Conservation (phyloP, 352 stramenopile genomes). For the Pythium utonaiense region DNA sequence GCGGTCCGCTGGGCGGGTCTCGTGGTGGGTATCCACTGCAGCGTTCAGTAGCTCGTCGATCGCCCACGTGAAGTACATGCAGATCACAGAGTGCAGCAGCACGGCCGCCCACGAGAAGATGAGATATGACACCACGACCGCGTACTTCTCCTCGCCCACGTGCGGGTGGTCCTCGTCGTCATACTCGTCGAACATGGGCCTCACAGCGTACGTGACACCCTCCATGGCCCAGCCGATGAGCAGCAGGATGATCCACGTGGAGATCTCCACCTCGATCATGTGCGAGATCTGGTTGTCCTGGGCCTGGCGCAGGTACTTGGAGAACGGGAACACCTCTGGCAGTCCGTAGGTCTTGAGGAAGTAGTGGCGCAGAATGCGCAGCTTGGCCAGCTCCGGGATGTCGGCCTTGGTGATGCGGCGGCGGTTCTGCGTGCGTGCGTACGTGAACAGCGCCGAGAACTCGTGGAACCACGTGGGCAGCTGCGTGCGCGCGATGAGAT, state of each 20-base stretch:
- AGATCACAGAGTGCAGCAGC: constrained; percentile 18
- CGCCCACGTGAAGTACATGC: constrained; percentile 23
- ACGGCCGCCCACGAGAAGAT: constrained; percentile 21
- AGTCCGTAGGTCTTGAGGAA: constrained; percentile 23
- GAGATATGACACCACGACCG: constrained; percentile 18
- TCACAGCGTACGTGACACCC: constrained; percentile 5
- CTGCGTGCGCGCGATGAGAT: constrained; percentile 1
- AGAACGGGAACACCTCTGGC: constrained; percentile 41
- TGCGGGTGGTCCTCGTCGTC: not conserved
- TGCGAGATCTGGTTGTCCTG: constrained; percentile 78
- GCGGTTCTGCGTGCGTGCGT: not conserved
- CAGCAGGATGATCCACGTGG: constrained; percentile 39
- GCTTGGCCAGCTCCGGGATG: constrained; percentile 14
- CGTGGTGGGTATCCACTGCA: constrained; percentile 3
- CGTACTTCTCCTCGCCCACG: constrained; percentile 5
- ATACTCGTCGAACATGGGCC: constrained; percentile 1
- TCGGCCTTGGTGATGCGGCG: constrained; percentile 6
- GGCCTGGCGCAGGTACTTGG: constrained; percentile 69
- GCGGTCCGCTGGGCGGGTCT: not conserved
- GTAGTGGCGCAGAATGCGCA: constrained; percentile 25
- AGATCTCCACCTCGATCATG: constrained; percentile 75
- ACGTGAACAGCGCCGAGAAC: not conserved
- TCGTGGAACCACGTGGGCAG: constrained; percentile 5
- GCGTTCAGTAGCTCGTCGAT: constrained; percentile 19
- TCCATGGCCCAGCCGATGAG: constrained; percentile 15